Evolutionary conservation across 768 basidiomycete species (phyloP).

Genomic region (Podaxis pistillaris): DNA sequence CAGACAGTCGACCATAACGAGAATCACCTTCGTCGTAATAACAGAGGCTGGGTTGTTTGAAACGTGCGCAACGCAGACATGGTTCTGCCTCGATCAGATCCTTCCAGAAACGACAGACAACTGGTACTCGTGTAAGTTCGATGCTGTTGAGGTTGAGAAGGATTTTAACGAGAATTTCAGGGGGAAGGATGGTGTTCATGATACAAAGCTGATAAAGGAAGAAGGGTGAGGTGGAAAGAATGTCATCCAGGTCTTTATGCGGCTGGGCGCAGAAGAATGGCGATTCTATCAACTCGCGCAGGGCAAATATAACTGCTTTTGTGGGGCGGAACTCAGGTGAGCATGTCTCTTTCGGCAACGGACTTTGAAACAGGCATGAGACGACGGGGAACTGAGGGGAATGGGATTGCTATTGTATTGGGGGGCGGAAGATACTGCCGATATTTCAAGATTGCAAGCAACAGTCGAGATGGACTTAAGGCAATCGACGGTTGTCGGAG

Average conservation of each 20-base stretch:
- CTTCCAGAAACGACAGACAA: conserved; percentile 18
- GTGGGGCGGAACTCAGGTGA: neutral
- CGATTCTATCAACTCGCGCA: neutral
- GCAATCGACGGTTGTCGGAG: neutral
- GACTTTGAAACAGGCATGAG: too few relatives aligned
- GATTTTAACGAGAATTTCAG: conserved; percentile 16
- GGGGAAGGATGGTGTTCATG: conserved; percentile 6
- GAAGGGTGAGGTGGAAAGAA: neutral
- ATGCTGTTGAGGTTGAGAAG: conserved; percentile 16
- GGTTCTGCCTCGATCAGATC: conserved; percentile 9
- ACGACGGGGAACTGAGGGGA: too few relatives aligned
- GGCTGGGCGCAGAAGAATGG: neutral
- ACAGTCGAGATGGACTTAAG: neutral
- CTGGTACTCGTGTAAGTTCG: conserved; percentile 14
- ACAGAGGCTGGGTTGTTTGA: conserved; percentile 10
- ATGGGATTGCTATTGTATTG: too few relatives aligned
- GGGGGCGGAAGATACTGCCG: too few relatives aligned
- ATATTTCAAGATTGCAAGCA: too few relatives aligned
- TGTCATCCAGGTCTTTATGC: neutral
- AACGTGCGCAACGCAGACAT: conserved; percentile 10
- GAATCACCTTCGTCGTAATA: neutral
- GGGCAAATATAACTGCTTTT: neutral
- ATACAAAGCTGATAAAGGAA: neutral
- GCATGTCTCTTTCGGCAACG: neutral
- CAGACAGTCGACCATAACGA: neutral